Evolutionary conservation across 352 stramenopile species (phyloP).

Genomic region (Globisporangium middletonii): DNA sequence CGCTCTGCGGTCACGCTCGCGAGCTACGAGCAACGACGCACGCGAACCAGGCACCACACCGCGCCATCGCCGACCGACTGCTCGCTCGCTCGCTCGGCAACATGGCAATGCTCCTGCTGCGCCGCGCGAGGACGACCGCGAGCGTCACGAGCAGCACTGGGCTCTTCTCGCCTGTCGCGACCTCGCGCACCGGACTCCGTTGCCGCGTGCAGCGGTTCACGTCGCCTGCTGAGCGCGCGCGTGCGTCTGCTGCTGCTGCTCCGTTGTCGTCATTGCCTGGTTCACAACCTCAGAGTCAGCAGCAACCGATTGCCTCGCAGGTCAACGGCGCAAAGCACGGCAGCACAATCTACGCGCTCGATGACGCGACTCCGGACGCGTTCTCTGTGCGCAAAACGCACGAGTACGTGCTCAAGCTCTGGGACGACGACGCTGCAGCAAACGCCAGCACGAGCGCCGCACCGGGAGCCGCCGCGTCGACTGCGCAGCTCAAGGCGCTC

Average conservation of each 20-base stretch:
- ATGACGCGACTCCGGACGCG: not conserved
- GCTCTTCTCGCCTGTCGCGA: too few species aligned
- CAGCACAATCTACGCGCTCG: constrained; percentile 24
- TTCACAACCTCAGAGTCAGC: not conserved
- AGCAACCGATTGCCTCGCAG: constrained; percentile 23
- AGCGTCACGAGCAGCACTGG: too few species aligned
- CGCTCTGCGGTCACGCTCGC: too few species aligned
- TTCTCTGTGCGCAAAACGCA: constrained; percentile 31
- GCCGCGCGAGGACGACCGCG: too few species aligned
- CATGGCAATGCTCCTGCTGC: too few species aligned
- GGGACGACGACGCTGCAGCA: constrained; percentile 12
- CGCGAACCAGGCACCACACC: too few species aligned
- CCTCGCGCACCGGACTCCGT: too few species aligned
- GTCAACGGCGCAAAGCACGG: constrained; percentile 29
- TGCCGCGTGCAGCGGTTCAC: too few species aligned
- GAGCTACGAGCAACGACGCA: too few species aligned
- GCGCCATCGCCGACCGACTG: too few species aligned
- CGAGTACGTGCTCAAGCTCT: constrained; percentile 27
- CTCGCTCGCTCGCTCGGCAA: too few species aligned
- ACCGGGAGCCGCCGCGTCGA: not conserved
- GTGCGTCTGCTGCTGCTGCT: not conserved
- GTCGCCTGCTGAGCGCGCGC: too few species aligned
- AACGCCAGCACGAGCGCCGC: not conserved
- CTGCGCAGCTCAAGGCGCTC: constrained; percentile 6
- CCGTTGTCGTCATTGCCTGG: not conserved